A percentile compares a stretch with the other conserved stretches of the same genome.
Evolutionary conservation across 129 eudicot genomes (phyloP).

Genomic region (Flaveria ramosissima): DNA sequence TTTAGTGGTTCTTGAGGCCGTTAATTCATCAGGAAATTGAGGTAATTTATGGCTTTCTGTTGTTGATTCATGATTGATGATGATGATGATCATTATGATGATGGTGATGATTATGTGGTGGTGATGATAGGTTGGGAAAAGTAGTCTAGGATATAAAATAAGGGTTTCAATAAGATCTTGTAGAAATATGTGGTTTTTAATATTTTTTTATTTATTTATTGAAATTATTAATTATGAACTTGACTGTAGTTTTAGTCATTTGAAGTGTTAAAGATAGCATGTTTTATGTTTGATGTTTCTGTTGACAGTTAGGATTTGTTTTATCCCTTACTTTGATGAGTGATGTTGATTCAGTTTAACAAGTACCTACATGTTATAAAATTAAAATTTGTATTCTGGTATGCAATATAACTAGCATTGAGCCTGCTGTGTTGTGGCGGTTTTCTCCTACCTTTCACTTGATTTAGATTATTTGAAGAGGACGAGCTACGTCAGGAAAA

Average conservation of each 20-base stretch:
- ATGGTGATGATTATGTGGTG: neutral
- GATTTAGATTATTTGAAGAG: too few species aligned
- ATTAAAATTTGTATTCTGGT: too few species aligned
- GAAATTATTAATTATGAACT: constrained; percentile 32
- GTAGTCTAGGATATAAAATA: constrained; percentile 8
- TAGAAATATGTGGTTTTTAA: constrained; percentile 18
- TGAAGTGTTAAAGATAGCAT: constrained; percentile 20
- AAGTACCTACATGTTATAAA: too few species aligned
- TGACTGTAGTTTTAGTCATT: constrained; percentile 19
- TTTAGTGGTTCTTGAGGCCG: constrained; percentile 37
- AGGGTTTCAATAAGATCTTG: constrained; percentile 30
- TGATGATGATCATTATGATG: neutral
- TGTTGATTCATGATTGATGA: constrained; percentile 15
- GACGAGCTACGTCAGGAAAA: too few species aligned
- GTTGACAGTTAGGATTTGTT: constrained; percentile 15
- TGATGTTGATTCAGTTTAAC: constrained; percentile 6
- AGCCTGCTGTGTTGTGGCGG: too few species aligned
- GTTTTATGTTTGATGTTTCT: constrained; percentile 16
- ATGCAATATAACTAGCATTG: too few species aligned
- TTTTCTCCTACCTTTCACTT: too few species aligned
- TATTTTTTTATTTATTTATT: neutral
- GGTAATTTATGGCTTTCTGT: constrained; percentile 17
- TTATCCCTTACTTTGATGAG: neutral
- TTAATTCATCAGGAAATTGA: constrained; percentile 38
- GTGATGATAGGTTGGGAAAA: constrained; percentile 8